Conservation (phyloP, 352 stramenopile species). For the Phytopythium helicoides region DNA sequence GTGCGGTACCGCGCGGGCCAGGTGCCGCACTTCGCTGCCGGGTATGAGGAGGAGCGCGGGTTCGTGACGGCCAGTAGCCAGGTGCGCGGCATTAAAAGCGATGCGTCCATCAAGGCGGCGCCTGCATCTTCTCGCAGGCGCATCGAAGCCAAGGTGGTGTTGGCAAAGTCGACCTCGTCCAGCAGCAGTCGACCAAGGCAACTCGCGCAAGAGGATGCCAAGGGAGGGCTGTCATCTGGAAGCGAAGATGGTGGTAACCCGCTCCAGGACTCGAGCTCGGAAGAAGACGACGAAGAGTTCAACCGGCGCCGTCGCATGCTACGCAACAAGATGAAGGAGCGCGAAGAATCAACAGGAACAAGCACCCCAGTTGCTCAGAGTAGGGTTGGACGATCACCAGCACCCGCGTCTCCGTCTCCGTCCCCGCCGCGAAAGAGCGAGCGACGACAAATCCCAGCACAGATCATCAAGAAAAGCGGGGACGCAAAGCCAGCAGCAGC, state of each 20-base stretch:
- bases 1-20: constrained; percentile 80
- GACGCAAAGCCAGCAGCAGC: constrained; percentile 1
- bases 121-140: constrained; percentile 7
- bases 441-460: constrained; percentile 23
- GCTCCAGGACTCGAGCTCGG: constrained; percentile 74
- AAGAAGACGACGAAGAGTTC: constrained; percentile 73
- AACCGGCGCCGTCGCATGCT: constrained; percentile 58
- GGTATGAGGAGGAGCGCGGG: constrained; percentile 74
- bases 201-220: constrained; percentile 4
- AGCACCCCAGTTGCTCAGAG: background rate
- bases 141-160: constrained; percentile 60
- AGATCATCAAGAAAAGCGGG: constrained; percentile 33
- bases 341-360: constrained; percentile 10
- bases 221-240: constrained; percentile 12
- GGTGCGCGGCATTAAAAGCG: constrained; percentile 39
- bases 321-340: constrained; percentile 44
- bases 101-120: constrained; percentile 20
- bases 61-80: constrained; percentile 73
- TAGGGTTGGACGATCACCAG: too few relatives aligned
- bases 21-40: constrained; percentile 68
- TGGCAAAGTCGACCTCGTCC: constrained; percentile 15
- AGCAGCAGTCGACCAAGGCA: background rate
- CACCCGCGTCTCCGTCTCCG: background rate
- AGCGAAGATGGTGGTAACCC: constrained; percentile 40
- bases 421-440: constrained; percentile 7